Evolutionary conservation across 352 stramenopile species (phyloP), one percentile per base, ranked within the genome.

Genomic region (Elongisporangium anandrum): DNA sequence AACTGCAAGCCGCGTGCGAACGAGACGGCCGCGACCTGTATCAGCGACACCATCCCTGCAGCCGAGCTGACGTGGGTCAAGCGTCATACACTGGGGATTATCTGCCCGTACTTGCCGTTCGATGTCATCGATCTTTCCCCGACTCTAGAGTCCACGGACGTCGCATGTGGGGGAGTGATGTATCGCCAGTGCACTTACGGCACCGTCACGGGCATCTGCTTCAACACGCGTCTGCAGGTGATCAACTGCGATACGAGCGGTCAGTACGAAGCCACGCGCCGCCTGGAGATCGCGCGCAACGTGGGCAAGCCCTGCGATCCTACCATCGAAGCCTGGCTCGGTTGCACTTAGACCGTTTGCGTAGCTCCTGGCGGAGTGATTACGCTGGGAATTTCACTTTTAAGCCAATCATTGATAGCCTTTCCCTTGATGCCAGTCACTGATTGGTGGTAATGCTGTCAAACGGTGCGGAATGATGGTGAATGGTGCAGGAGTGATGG

Each of bases 161-260:
- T 45, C 0, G 45, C 63, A 5, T 81, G 70, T 52, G 56, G 65
- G 51, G 67, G 67, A 0, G 50, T 67, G 22, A 53, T 75, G 51
- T 79, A 72, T 53, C 66, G 62, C 8, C 53, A 75, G 24, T 78
- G 73, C 51, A 50, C 61, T 7, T 13, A 70, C 19, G 57, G 63
- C 13, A 64, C 51, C 0, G 51, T 16, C 3, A 50, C 60, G 0
- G 74, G 72, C 0, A 79, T 84, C 38, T 81, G 72, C 61, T 77
- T 74, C 57, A 81, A 79, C 52, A 63, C 60, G 4, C 66, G 72
- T 1, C 73, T 84, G 72, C 69, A 79, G 45, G 67, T 81, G 9
- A 41, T 84, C 10, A 55, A 79, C 61, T 83, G 73, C 57, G 61
- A 77, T 52, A 64, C 75, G 9, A 67, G 61, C 15, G 62, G 61